phyloP scores from a whole-genome alignment of 1,284 basidiomycete species.

The Tylopilus sp. region DNA sequence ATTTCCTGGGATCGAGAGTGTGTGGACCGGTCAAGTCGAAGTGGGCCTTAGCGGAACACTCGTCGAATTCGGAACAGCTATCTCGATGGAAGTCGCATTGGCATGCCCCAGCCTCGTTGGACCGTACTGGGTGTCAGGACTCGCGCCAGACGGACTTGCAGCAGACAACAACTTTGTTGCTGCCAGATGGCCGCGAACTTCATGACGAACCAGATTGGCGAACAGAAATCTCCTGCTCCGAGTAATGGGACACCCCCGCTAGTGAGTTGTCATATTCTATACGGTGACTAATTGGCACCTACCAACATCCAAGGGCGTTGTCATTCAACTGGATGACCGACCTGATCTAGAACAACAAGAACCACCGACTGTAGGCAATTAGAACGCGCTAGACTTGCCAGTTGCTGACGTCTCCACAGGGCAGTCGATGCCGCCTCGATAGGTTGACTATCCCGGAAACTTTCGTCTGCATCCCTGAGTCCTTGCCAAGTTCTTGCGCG shows the following conservation, averaged over 20 bases:
- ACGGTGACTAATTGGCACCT: background rate
- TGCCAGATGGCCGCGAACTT: conserved; percentile 4
- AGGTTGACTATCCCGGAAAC: conserved; percentile 16
- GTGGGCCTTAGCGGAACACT: background rate
- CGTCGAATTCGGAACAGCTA: background rate
- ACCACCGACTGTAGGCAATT: conserved; percentile 4
- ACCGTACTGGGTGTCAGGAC: background rate
- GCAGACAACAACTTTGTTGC: background rate
- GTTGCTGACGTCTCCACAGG: conserved; percentile 12
- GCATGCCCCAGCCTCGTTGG: conserved; percentile 12
- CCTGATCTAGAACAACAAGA: background rate
- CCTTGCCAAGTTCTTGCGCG: conserved; percentile 2
- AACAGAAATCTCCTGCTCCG: background rate
- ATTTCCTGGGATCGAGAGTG: background rate
- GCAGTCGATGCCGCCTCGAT: conserved; percentile 5
- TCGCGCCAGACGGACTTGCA: background rate
- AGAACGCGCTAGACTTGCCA: background rate
- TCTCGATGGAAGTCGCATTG: background rate
- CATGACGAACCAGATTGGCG: background rate
- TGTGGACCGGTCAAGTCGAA: background rate
- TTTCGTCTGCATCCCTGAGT: background rate
- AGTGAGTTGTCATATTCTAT: conserved; percentile 10
- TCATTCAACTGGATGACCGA: conserved; percentile 4
- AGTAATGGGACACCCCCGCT: background rate
- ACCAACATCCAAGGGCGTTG: conserved; percentile 9